These are phyloP conservation scores for Daedalea quercina DNA, from an alignment of 768 basidiomycete genomes.

Conservation along the genomic window DNA sequence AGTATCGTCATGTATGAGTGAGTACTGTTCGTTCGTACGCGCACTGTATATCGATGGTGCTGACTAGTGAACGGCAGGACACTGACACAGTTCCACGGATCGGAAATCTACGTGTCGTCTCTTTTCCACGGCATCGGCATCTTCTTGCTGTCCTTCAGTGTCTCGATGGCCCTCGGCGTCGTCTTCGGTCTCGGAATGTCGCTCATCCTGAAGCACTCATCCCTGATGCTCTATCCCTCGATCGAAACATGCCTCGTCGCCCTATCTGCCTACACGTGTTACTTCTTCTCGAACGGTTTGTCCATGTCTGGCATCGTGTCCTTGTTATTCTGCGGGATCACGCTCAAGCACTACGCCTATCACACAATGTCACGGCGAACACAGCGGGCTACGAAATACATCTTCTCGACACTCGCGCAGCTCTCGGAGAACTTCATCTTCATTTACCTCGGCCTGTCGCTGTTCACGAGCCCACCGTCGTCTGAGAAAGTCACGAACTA, in stretches of 20 bases:
- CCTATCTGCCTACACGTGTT: slow-evolving; percentile 91
- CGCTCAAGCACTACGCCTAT: slow-evolving; percentile 99
- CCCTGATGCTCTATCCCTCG: slow-evolving; percentile 77
- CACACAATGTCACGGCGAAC: slow-evolving; percentile 97
- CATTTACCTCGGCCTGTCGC: slow-evolving; percentile 92
- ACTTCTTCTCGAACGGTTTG: slow-evolving; percentile 97
- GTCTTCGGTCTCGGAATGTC: slow-evolving; percentile 87
- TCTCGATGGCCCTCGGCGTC: slow-evolving; percentile 92
- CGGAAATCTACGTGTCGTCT: slow-evolving; percentile 78
- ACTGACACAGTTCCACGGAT: slow-evolving; percentile 84
- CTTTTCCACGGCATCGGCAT: slow-evolving; percentile 97
- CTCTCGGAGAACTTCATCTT: slow-evolving; percentile 99
- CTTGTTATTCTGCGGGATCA: slow-evolving; percentile 96
- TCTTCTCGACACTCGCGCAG: slow-evolving; percentile 90
- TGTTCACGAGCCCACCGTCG: slow-evolving; percentile 87
- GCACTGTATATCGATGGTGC: background rate
- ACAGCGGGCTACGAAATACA: slow-evolving; percentile 90
- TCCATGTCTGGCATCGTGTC: slow-evolving; percentile 97
- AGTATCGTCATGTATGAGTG: slow-evolving; percentile 99
- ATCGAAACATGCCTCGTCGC: slow-evolving; percentile 97
- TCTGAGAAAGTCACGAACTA: slow-evolving; percentile 74
- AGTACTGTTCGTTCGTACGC: slow-evolving; percentile 32
- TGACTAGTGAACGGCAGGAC: slow-evolving; percentile 46
- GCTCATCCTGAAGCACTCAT: slow-evolving; percentile 90
- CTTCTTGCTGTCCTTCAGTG: slow-evolving; percentile 91